These are phyloP conservation scores for Xylaria sp. DNA, from an alignment of 2,329 filamentous ascomycete species.

Conservation along the genomic window DNA sequence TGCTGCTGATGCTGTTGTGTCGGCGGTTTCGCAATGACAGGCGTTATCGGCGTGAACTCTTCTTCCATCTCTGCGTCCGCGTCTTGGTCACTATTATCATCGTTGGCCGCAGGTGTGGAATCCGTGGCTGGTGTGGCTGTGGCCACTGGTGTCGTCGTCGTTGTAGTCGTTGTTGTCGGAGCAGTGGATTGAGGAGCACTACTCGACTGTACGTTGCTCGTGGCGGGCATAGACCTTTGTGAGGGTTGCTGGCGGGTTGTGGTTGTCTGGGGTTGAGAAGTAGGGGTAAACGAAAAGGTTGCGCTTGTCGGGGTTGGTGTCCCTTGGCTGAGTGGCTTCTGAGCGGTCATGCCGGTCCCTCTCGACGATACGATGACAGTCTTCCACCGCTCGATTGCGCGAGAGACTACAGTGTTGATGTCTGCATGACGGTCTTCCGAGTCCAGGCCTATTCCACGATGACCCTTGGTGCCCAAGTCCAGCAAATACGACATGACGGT, in stretches of 20 bases:
- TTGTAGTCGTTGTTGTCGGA: constrained; percentile 21
- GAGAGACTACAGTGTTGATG: constrained; percentile 53
- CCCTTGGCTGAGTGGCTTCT: constrained; percentile 50
- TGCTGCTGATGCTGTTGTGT: constrained; percentile 41
- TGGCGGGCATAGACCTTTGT: constrained; percentile 20
- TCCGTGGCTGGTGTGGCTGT: constrained; percentile 33
- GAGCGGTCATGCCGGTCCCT: constrained; percentile 51
- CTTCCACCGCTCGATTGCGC: constrained; percentile 66
- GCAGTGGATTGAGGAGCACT: constrained; percentile 14
- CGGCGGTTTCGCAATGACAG: constrained; percentile 40
- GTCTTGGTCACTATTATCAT: constrained; percentile 51
- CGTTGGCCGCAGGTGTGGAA: constrained; percentile 44
- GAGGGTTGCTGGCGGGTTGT: constrained; percentile 26
- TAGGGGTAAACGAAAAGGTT: constrained; percentile 18
- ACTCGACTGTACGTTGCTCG: constrained; percentile 12
- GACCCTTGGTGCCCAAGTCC: constrained; percentile 48
- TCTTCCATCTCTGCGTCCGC: constrained; percentile 59
- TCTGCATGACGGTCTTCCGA: constrained; percentile 57
- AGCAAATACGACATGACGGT: constrained; percentile 51
- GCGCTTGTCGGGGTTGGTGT: constrained; percentile 27
- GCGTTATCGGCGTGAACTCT: constrained; percentile 56
- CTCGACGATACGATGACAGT: constrained; percentile 58
- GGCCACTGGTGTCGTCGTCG: constrained; percentile 26
- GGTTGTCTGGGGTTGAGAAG: constrained; percentile 18
- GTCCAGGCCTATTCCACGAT: constrained; percentile 48